Conservation (phyloP, 2,329 filamentous ascomycete species). For the Claviceps paspali region DNA sequence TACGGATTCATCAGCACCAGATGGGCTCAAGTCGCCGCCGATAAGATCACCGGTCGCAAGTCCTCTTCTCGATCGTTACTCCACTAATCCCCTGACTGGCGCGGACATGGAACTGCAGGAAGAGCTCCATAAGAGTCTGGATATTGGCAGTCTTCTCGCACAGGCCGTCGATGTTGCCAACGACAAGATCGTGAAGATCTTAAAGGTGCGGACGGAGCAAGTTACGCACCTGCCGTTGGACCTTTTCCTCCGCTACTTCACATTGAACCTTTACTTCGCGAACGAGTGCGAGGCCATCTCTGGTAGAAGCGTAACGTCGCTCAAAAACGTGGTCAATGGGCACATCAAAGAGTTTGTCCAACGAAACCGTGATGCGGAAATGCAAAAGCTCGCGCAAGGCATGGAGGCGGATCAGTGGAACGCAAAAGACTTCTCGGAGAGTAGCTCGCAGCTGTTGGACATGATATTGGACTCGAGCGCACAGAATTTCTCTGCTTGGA, state of each 20-base stretch:
- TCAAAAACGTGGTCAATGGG: conserved; percentile 66
- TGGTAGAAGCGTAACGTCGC: conserved; percentile 55
- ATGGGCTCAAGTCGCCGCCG: conserved; percentile 31
- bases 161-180: conserved; percentile 71
- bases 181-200: conserved; percentile 58
- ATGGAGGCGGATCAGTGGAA: conserved; percentile 76
- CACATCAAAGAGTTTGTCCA: conserved; percentile 73
- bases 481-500: conserved; percentile 53
- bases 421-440: conserved; percentile 57
- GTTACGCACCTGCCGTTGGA: conserved; percentile 50
- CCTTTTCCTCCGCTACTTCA: conserved; percentile 69
- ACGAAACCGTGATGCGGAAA: conserved; percentile 53
- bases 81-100: conserved; percentile 10
- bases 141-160: conserved; percentile 62
- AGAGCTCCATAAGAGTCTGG: conserved; percentile 61
- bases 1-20: conserved; percentile 18
- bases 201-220: conserved; percentile 64
- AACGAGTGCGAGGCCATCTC: conserved; percentile 79
- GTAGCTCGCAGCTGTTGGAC: conserved; percentile 42
- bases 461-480: conserved; percentile 56
- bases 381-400: conserved; percentile 56
- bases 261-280: conserved; percentile 65
- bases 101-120: conserved; percentile 43
- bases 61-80: conserved; percentile 23
- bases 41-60: conserved; percentile 38